Evolutionary conservation across 2,329 filamentous ascomycete species (phyloP).

Genomic region (Aspergillus ustus): DNA sequence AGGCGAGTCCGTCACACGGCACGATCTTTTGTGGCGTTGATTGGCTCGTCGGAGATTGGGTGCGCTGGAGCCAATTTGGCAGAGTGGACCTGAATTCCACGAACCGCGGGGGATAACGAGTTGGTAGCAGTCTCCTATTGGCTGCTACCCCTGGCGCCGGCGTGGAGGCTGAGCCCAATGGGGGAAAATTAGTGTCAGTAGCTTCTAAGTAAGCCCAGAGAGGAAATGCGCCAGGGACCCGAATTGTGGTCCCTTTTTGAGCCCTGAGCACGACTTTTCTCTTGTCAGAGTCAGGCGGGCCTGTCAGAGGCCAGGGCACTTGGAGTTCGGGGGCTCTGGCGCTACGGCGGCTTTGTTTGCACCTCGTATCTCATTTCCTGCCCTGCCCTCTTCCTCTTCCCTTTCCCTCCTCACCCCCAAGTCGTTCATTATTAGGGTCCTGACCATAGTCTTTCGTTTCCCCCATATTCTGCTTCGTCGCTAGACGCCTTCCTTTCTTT

Average conservation of each 20-base stretch:
- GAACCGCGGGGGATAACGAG: slow-evolving; percentile 22
- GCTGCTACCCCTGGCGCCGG: slow-evolving; percentile 12
- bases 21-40: background rate
- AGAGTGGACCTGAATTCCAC: slow-evolving; percentile 17
- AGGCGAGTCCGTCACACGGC: background rate
- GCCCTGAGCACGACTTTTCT: slow-evolving; percentile 2
- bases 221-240: slow-evolving; percentile 12
- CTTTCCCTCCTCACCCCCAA: slow-evolving; percentile 29
- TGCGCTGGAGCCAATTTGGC: slow-evolving; percentile 3
- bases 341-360: slow-evolving; percentile 15
- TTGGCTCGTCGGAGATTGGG: slow-evolving; percentile 14
- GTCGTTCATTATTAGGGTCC: slow-evolving; percentile 32
- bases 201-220: slow-evolving; percentile 21
- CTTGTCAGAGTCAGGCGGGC: background rate
- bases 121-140: slow-evolving; percentile 15
- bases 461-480: slow-evolving; percentile 3
- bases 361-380: slow-evolving; percentile 8
- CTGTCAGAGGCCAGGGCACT: background rate
- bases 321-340: slow-evolving; percentile 3
- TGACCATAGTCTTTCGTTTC: slow-evolving; percentile 30
- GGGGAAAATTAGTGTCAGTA: slow-evolving; percentile 19
- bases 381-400: slow-evolving; percentile 9
- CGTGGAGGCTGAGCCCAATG: slow-evolving; percentile 1
- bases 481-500: slow-evolving; percentile 1
- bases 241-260: slow-evolving; percentile 10